Base-by-base conservation (phyloP, 176 grass and related monocot species). In the Bolboschoenus planiculmis region DNA sequence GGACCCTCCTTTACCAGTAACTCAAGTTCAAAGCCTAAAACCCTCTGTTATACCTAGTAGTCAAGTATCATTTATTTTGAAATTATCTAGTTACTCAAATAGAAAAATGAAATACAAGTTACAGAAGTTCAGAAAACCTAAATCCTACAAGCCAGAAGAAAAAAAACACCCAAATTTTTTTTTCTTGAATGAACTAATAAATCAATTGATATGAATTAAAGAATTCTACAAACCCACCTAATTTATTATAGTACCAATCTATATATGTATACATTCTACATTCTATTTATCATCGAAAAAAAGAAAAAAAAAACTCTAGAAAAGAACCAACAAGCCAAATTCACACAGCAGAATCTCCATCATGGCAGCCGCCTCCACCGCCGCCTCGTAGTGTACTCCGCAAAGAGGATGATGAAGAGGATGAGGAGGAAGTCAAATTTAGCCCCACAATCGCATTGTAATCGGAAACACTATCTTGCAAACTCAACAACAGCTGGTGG, bases 381-480 rank as follows among this genome's bases (percentile, higher is more conserved):
- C 89, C 90, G 0, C 85, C 87, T n/a, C 86, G 37, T 0, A 93
- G 91, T 4, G 91, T 91, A 78, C 87, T 99, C 5, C 55, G 87
- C 0, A 99, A 83, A 30, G 91, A 99, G n/a, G 90, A 85, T 0
- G 84, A 87, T 14, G 91, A 95, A 51, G 85, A 91, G 3, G 68
- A 82, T 9, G 90, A 91, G 1, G 87, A 93, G 21, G 66, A 48
- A 8, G 89, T 81, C 16, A 83, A 63, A 67, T 93, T 89, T 2
- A 99, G 83, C 3, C 84, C 92, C 56, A 99, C 80, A 66, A 66
- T 86, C 27, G 92, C 92, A 59, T 95, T 93, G 87, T 89, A 99
- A 79, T 99, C 96, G 1, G 96, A 99, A 67, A 95, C 89, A 85
- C 96, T 95, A 60, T 99, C 96, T 85, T 99, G 96, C 35, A 99